Conservation (phyloP, 805 yeast genomes). For the Metschnikowia dekortorum region DNA sequence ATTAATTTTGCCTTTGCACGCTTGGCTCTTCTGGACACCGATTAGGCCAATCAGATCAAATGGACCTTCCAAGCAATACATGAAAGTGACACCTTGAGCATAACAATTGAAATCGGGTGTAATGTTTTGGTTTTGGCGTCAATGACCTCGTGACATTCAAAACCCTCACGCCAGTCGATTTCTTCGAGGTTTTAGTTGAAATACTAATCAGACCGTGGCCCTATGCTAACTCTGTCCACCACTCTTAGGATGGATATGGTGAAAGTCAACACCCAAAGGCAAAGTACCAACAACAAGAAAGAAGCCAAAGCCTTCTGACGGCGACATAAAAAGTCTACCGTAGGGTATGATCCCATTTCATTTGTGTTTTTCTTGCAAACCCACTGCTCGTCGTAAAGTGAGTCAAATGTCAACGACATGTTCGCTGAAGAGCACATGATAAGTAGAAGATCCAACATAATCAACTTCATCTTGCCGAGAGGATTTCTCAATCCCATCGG, state of each 20-base stretch:
- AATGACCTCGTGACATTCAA: not conserved
- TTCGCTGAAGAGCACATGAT: slow-evolving; percentile 89
- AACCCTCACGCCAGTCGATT: no score
- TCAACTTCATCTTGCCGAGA: slow-evolving; percentile 71
- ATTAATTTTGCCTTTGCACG: not conserved
- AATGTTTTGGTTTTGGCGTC: not conserved
- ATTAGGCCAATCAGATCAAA: not conserved
- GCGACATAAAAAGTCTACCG: slow-evolving; percentile 57
- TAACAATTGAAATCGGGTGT: not conserved
- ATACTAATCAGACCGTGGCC: slow-evolving; percentile 13
- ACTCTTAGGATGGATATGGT: slow-evolving; percentile 79
- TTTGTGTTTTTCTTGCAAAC: slow-evolving; percentile 44
- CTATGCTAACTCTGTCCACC: slow-evolving; percentile 53
- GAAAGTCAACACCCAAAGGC: slow-evolving; percentile 82
- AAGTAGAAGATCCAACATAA: slow-evolving; percentile 78
- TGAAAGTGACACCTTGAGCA: not conserved
- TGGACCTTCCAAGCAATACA: not conserved
- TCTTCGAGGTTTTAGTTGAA: not conserved
- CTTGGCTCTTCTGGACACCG: not conserved
- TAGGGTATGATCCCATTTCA: slow-evolving; percentile 19
- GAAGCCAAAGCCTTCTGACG: slow-evolving; percentile 77
- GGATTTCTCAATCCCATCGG: slow-evolving; percentile 91
- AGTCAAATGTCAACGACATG: slow-evolving; percentile 77
- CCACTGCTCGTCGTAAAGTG: slow-evolving; percentile 79
- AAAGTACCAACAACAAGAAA: slow-evolving; percentile 68